Conservation (phyloP, 1,284 basidiomycete genomes). For the Gomphus sp. region DNA sequence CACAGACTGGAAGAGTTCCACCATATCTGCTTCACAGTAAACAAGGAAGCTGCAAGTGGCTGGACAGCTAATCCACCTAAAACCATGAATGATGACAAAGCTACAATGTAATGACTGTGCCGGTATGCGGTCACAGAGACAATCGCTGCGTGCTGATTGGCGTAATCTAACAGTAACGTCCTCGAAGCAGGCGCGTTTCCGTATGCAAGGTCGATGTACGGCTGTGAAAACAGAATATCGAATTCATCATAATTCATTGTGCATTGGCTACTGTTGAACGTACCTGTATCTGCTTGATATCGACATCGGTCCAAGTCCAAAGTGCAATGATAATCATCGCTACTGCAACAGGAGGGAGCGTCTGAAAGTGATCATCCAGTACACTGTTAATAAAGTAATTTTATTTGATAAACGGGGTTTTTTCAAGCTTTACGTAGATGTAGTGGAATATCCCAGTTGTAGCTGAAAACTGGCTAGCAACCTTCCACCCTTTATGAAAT, state of each 20-base stretch:
- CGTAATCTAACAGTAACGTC: constrained; percentile 44
- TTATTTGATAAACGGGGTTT: too few relatives aligned
- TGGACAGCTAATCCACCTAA: constrained; percentile 37
- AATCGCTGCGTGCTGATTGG: constrained; percentile 25
- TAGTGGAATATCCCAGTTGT: constrained; percentile 34
- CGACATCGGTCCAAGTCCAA: constrained; percentile 47
- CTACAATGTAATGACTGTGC: constrained; percentile 42
- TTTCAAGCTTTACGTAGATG: constrained; percentile 30
- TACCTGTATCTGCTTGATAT: constrained; percentile 46
- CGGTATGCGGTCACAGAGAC: constrained; percentile 12
- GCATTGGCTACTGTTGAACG: neutral
- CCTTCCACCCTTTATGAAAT: constrained; percentile 31
- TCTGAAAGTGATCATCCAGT: constrained; percentile 23
- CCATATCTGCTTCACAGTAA: constrained; percentile 37
- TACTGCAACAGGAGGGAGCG: constrained; percentile 39
- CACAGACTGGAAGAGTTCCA: constrained; percentile 26
- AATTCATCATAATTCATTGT: neutral
- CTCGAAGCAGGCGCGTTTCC: constrained; percentile 40
- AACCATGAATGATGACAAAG: constrained; percentile 36
- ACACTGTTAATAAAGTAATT: too few relatives aligned
- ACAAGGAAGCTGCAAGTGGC: constrained; percentile 39
- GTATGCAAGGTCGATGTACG: constrained; percentile 46
- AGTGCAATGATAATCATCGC: constrained; percentile 31
- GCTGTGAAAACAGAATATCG: constrained; percentile 20
- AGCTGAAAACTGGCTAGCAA: constrained; percentile 20